Conservation (phyloP, 441 rosid species). For the Brassica balearica region DNA sequence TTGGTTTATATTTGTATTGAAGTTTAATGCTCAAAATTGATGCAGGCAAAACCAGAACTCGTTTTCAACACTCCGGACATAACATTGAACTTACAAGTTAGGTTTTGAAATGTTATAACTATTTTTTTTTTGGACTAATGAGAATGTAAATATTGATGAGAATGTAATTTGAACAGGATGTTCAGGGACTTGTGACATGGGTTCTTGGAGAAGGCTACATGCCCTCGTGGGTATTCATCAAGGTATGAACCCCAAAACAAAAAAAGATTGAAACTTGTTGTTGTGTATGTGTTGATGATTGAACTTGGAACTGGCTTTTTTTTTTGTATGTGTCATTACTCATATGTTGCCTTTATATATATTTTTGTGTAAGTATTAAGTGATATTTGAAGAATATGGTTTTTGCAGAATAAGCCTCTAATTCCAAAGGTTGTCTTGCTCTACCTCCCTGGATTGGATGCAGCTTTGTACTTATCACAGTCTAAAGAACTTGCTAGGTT, state of each 20-base stretch:
- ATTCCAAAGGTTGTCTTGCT: conserved; percentile 93
- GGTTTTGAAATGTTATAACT: conserved; percentile 14
- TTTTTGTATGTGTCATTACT: too few species aligned
- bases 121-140: neutral
- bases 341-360: too few species aligned
- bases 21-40: neutral
- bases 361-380: neutral
- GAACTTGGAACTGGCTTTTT: neutral
- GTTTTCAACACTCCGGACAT: conserved; percentile 69
- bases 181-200: conserved; percentile 97
- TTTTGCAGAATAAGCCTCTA: conserved; percentile 90
- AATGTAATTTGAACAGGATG: conserved; percentile 74
- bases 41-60: conserved; percentile 74
- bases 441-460: conserved; percentile 94
- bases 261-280: conserved; percentile 15
- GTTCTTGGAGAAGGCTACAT: conserved; percentile 91
- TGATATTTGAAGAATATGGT: conserved; percentile 17
- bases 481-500: conserved; percentile 71
- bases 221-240: conserved; percentile 95
- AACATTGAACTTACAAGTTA: conserved; percentile 75
- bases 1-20: conserved; percentile 10
- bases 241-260: conserved; percentile 48
- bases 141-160: neutral
- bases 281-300: conserved; percentile 9
- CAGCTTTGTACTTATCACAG: conserved; percentile 81